A percentile compares a stretch with the other conserved stretches of the same genome.
Conservation (phyloP, 495 filamentous ascomycete species). For the Penicillium egyptiacum region DNA sequence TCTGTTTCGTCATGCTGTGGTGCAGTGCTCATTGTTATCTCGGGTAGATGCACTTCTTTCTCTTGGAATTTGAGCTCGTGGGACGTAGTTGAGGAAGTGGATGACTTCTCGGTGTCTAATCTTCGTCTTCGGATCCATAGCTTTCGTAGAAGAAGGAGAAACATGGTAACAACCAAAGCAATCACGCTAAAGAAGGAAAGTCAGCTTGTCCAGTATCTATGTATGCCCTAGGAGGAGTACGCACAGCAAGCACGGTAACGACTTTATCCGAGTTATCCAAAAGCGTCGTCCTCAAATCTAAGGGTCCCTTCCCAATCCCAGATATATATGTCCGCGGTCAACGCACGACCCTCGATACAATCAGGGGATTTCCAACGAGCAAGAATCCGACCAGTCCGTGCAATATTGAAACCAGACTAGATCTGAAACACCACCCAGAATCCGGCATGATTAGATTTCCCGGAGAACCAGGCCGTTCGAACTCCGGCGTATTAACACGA, state of each 20-base stretch:
- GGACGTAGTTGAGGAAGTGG: not conserved
- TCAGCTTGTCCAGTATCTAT: no score
- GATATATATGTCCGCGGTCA: not conserved
- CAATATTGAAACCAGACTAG: not conserved
- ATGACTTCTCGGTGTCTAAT: not conserved
- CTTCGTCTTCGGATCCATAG: conserved; percentile 8
- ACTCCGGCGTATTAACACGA: not conserved
- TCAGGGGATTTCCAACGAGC: not conserved
- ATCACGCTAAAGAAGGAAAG: not conserved
- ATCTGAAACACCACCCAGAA: conserved; percentile 11
- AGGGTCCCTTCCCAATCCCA: not conserved
- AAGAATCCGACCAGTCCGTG: conserved; percentile 1
- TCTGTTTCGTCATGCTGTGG: conserved; percentile 16
- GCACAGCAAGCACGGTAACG: not conserved
- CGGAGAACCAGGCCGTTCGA: not conserved
- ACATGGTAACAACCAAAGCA: conserved; percentile 11
- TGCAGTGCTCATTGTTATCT: not conserved
- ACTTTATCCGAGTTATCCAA: not conserved
- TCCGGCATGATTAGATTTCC: not conserved
- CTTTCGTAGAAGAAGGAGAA: conserved; percentile 11
- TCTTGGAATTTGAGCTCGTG: not conserved
- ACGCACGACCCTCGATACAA: not conserved
- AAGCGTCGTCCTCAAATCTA: not conserved
- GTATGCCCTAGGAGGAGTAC: not conserved
- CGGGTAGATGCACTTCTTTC: not conserved